A percentile compares a stretch with the other conserved stretches of the same genome.
Conservation (phyloP, 2,329 filamentous ascomycete species). For the Tothia fuscella region DNA sequence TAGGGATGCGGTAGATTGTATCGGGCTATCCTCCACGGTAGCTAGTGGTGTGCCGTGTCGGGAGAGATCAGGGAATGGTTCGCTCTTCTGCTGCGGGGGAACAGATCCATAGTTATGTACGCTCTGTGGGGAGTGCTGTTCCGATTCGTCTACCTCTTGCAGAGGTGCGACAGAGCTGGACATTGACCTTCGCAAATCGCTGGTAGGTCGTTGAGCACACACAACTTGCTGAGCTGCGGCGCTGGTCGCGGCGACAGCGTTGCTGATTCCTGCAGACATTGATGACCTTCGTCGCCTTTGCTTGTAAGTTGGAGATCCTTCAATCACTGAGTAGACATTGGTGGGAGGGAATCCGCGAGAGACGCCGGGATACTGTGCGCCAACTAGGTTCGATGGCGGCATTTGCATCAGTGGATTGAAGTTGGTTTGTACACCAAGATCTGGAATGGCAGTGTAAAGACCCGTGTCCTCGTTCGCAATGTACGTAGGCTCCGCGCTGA, state of each 20-base stretch:
- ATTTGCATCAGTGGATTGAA: constrained; percentile 87
- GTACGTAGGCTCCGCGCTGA: constrained; percentile 83
- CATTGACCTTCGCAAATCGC: constrained; percentile 81
- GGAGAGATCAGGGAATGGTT: constrained; percentile 64
- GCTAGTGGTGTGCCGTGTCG: constrained; percentile 84
- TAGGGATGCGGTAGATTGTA: constrained; percentile 55
- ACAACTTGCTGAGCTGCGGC: constrained; percentile 42
- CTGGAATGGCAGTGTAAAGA: constrained; percentile 87
- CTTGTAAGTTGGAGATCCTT: constrained; percentile 98
- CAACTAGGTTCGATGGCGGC: constrained; percentile 67
- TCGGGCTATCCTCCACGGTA: constrained; percentile 70
- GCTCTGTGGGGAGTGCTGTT: constrained; percentile 37
- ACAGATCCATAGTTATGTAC: constrained; percentile 43
- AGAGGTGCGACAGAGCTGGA: constrained; percentile 77
- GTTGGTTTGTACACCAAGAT: constrained; percentile 63
- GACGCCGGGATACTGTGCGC: constrained; percentile 64
- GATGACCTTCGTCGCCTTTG: constrained; percentile 89
- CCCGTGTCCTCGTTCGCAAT: constrained; percentile 97
- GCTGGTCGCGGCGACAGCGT: constrained; percentile 48
- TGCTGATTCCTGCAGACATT: constrained; percentile 68
- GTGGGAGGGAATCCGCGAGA: constrained; percentile 54
- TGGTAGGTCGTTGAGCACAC: constrained; percentile 76
- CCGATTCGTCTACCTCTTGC: constrained; percentile 64
- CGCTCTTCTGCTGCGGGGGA: constrained; percentile 66
- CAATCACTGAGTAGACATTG: constrained; percentile 90